Conservation (phyloP, 176 grass and related monocot genomes). For the Saccharum spontaneum region DNA sequence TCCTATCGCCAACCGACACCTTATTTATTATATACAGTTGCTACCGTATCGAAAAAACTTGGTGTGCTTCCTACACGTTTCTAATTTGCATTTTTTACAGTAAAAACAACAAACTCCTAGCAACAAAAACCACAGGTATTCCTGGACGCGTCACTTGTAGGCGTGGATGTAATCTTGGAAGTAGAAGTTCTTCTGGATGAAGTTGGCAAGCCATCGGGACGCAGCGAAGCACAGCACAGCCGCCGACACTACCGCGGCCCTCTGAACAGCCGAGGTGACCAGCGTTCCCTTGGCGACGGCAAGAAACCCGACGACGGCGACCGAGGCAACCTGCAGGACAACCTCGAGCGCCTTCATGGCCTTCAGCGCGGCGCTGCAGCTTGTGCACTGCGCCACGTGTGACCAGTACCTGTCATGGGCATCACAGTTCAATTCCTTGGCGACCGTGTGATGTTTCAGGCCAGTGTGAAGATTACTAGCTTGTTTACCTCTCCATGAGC, state of each 20-base stretch:
- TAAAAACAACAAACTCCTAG: not conserved
- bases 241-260: slow-evolving; percentile 24
- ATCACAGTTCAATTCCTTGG: not conserved
- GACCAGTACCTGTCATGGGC: slow-evolving; percentile 73
- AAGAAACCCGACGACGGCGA: slow-evolving; percentile 55
- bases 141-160: slow-evolving; percentile 48
- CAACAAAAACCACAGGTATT: not conserved
- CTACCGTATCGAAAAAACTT: not conserved
- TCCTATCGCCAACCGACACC: not conserved
- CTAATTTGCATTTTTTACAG: not conserved
- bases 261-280: slow-evolving; percentile 32
- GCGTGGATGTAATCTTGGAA: slow-evolving; percentile 92
- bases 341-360: slow-evolving; percentile 54
- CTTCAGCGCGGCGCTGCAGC: slow-evolving; percentile 64
- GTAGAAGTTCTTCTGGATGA: slow-evolving; percentile 86
- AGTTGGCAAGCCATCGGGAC: slow-evolving; percentile 67
- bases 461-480: not conserved
- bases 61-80: slow-evolving; percentile 5
- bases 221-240: slow-evolving; percentile 66
- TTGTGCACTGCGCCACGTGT: slow-evolving; percentile 75
- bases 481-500: slow-evolving; percentile 72
- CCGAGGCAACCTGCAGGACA: slow-evolving; percentile 54
- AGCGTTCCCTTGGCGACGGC: slow-evolving; percentile 48
- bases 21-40: slow-evolving; percentile 23
- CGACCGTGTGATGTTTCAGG: not conserved